Base-by-base conservation (phyloP, 2,329 filamentous ascomycete species). In the Ophiostoma fasciatum region DNA sequence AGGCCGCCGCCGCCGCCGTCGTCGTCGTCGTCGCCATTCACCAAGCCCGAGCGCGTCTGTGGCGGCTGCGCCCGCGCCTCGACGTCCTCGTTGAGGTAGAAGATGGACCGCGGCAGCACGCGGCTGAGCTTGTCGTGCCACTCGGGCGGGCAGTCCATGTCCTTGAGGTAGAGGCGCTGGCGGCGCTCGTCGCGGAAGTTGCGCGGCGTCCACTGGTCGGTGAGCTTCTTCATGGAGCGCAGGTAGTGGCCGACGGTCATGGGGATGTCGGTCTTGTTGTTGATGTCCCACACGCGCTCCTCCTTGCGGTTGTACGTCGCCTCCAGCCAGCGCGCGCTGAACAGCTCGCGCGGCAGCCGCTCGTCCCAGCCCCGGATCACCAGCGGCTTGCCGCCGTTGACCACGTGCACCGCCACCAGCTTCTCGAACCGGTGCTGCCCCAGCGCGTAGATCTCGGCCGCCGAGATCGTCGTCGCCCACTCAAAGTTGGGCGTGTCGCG, bases 161-260 rank as follows among this genome's bases (percentile, higher is more conserved):
- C 90, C 51, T 98, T 98, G 18, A 96, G 61, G 53, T 98, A 98
- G 2, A 96, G 73, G 11, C 90, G 74, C 52, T 98, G 90, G 17
- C 82, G 68, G 26, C 74, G 71, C 42, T 82, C 74, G 44, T 92
- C 81, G 41, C 77, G 77, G 52, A 80, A 94, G 44, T 82, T 88
- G 31, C 66, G 68, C 0, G 72, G 62, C 8, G 67, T 79, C 64
- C 83, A 93, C 52, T 93, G 84, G 34, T 88, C 78, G 1, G 87
- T 76, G 22, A 96, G 71, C 45, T 81, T 74, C 28, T 72, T 70
- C 79, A 96, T 81, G 34, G 85, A 87, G 44, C 82, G 79, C 23
- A 98, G 61, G 56, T 98, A 98, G 54, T 96, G 88, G 1, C 78
- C 79, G 42, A 82, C 82, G 0, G 84, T 88, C 63, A 96, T 81